Base-by-base conservation (phyloP, 164 flowering plant genomes). In the Sextonia rubra region DNA sequence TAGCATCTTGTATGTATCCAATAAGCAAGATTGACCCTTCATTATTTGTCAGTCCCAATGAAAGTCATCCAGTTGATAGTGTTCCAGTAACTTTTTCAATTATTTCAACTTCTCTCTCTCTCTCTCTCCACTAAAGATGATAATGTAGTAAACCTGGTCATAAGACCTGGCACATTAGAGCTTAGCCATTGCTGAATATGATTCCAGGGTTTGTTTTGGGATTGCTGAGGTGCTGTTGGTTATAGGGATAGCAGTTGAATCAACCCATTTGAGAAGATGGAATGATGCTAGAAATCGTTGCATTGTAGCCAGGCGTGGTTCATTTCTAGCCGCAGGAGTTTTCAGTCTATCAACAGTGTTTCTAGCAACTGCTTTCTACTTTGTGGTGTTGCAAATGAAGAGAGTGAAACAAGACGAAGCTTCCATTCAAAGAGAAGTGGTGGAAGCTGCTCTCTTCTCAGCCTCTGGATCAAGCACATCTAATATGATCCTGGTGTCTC, bases 191-290 rank as follows among this genome's bases (percentile, higher is more conserved):
- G 22, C 14, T 61, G 27, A 61, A 24, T 22, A 2, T 22, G 64
- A 49, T 22, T 62, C 26, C 78, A 93, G 98, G 98, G 44, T 86
- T 44, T 85, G 86, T 61, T 93, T 93, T 71, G 88, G 89, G 0
- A 86, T 85, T 30, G 93, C 79, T 8, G 97, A 93, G 77, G 86
- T 93, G 4, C 73, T 91, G 49, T 63, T 93, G 76, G 69, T 91
- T 77, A 83, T 89, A 0, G 97, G 91, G 5, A 69, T 91, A 4
- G 88, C 88, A n/a, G 88, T 88, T n/a, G 98, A 93, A 74, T 91
- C 98, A 6, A 91, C 91, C 4, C 98, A 93, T 74, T 69, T 89
- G 9, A 86, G 64, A 14, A 75, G 83, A 11, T 90, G 95, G 95
- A 58, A 71, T 2, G 75, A 66, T 14, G 86, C 92, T 9, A 84